Percentiles rank a stretch among this genome's conserved stretches.
Conservation (phyloP, 768 basidiomycete species). For the Lyophyllum shimeji region DNA sequence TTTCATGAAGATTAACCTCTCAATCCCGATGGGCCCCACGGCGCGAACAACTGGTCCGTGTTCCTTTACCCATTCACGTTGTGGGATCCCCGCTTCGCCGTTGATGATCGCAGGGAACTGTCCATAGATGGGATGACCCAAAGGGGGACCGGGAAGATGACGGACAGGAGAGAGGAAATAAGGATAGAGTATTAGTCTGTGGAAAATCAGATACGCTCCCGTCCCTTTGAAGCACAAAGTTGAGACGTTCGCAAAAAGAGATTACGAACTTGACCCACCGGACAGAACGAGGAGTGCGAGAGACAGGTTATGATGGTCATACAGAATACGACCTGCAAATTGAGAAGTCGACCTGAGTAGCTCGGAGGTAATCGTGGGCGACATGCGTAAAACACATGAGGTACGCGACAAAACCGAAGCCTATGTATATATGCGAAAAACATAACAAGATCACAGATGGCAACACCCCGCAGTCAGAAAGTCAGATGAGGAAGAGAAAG, state of each 20-base stretch:
- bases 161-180: slow-evolving; percentile 36
- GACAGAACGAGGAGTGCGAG: not conserved
- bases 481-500: not conserved
- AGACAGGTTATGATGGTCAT: not conserved
- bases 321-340: not conserved
- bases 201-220: slow-evolving; percentile 18
- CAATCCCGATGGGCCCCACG: slow-evolving; percentile 45
- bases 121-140: slow-evolving; percentile 32
- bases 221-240: slow-evolving; percentile 6
- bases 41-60: slow-evolving; percentile 43
- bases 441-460: not conserved
- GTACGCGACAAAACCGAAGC: not conserved
- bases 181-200: slow-evolving; percentile 33
- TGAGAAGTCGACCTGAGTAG: slow-evolving; percentile 2
- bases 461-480: not conserved
- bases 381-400: slow-evolving; percentile 5
- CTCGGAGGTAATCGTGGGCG: slow-evolving; percentile 1
- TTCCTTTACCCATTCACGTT: slow-evolving; percentile 45
- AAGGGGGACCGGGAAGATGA: slow-evolving; percentile 35
- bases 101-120: slow-evolving; percentile 37
- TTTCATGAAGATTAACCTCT: slow-evolving; percentile 42
- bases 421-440: not conserved
- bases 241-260: not conserved
- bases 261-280: not conserved
- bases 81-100: slow-evolving; percentile 41